Evolutionary conservation across 108 stramenopile genomes (phyloP), one percentile per base, ranked within the genome.

Genomic region (Stephanodiscus minutulus): DNA sequence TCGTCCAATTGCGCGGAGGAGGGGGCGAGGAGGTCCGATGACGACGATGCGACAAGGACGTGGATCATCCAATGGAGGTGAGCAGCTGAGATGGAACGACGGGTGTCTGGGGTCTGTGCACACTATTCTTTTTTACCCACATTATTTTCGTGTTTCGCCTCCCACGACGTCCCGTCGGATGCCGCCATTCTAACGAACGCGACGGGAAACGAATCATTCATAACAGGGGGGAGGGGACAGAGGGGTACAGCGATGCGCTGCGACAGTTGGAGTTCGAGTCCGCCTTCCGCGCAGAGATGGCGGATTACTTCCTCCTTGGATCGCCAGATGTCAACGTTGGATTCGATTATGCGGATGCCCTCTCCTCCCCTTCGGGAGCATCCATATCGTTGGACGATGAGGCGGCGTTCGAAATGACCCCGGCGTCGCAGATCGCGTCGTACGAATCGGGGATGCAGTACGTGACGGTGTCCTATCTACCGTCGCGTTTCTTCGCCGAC

Each of bases 381-480:
- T n/a, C 31, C 3, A 33, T 33, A 33, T 33, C 31, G 5, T 33
- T 5, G 31, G 3, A 73, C 35, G 54, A 74, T n/a, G 52, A 72
- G 74, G 64, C 22, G 37, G 64, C 8, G 31, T 72, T 57, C 5
- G 61, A 74, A 62, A 29, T 56, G 27, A 29, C 55, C 9, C 55
- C 27, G 13, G 5, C 4, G 29, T 56, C 29, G 20, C 78, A 73
- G 27, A 63, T 63, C n/a, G 22, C 58, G 41, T 63, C 73, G 1
- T 73, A 88, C 59, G 87, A 94, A 64, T 84, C 87, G 35, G 88
- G 88, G 17, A 88, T 94, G 88, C 93, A 94, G 67, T 91, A 87
- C 39, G 62, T 88, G n/a, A 66, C 31, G 18, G 52, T 75, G 13
- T 53, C 61, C 17, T 28, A 27, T 22, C 47, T 48, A 15, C 8